Conservation (phyloP, 331 rosid genomes). For the Rhamnella rubrinervis region DNA sequence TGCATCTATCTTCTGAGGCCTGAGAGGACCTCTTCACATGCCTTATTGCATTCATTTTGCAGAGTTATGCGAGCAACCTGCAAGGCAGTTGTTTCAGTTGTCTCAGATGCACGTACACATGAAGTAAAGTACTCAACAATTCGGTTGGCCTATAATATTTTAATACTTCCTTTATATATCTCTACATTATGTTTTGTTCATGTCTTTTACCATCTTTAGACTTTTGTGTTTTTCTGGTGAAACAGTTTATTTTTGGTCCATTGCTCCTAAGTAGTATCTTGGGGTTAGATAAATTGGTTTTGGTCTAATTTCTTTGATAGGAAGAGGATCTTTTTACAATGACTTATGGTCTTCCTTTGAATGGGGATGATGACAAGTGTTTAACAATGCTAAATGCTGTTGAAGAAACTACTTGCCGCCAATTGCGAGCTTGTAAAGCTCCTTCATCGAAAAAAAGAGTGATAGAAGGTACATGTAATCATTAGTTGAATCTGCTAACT, state of each 20-base stretch:
- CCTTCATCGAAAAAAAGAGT: conserved; percentile 60
- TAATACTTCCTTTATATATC: background rate
- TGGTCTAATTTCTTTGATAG: conserved; percentile 41
- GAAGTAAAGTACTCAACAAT: conserved; percentile 92
- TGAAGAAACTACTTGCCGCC: conserved; percentile 88
- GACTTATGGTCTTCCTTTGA: conserved; percentile 90
- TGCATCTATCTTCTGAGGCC: conserved; percentile 90
- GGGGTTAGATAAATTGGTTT: conserved; percentile 17
- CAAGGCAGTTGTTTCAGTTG: conserved; percentile 76
- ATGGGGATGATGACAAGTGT: conserved; percentile 82
- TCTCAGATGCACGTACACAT: conserved; percentile 90
- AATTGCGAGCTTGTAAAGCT: conserved; percentile 87
- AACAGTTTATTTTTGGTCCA: background rate
- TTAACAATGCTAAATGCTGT: conserved; percentile 79
- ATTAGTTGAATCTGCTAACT: conserved; percentile 6
- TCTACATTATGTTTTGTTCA: background rate
- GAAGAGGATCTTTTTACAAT: conserved; percentile 94
- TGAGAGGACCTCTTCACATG: conserved; percentile 82
- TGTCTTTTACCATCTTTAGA: background rate
- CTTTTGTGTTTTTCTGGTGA: background rate
- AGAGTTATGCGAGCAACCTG: conserved; percentile 82
- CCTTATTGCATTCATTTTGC: conserved; percentile 82
- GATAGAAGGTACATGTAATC: conserved; percentile 49
- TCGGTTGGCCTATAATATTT: conserved; percentile 24
- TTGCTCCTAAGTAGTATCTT: conserved; percentile 11